Evolutionary conservation across 2,329 filamentous ascomycete species (phyloP).

Genomic region (Pestalotiopsis sp.): DNA sequence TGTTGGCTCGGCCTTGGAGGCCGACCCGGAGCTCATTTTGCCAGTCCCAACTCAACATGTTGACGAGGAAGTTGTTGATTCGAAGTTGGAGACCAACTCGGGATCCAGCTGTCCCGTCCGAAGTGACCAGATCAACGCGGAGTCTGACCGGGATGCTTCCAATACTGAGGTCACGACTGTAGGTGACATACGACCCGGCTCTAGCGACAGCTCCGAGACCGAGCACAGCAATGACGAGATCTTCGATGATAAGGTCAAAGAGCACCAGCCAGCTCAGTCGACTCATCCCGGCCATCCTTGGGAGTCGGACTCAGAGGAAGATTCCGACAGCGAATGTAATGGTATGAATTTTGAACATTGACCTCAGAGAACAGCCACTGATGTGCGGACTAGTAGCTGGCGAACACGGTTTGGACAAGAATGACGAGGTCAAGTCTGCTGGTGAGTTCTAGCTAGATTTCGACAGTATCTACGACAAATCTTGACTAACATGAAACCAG

Average conservation of each 20-base stretch:
- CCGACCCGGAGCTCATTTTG: no score
- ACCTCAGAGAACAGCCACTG: background rate
- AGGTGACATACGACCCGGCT: no score
- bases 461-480: background rate
- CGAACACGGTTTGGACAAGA: background rate
- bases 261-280: background rate
- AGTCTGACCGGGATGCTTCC: no score
- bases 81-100: no score
- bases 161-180: no score
- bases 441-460: background rate
- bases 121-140: no score
- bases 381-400: background rate
- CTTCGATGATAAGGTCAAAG: background rate
- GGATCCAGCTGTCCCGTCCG: no score
- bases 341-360: background rate
- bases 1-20: no score
- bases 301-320: background rate
- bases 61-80: no score
- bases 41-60: no score
- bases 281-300: background rate
- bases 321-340: background rate
- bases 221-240: background rate
- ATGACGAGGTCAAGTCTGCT: background rate
- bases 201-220: background rate
- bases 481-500: background rate